These are phyloP conservation scores for Rhytidiadelphus loreus DNA, from an alignment of 225 moss, liverwort and hornwort genomes.

Conservation along the genomic window DNA sequence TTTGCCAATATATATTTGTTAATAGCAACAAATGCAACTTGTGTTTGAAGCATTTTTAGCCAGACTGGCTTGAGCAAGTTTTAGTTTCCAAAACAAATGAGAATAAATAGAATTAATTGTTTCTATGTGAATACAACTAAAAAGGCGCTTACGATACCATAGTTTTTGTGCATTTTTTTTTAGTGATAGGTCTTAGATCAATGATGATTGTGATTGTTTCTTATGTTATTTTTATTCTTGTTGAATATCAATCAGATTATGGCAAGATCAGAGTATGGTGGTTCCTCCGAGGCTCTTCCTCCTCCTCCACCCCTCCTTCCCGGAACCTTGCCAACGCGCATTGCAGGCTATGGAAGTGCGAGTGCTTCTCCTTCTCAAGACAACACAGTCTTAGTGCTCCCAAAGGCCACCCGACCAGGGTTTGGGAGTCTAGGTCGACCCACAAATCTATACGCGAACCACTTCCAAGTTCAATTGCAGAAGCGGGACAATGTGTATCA, in stretches of 20 bases:
- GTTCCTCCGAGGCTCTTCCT: neutral
- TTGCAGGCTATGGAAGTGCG: neutral
- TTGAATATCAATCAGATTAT: neutral
- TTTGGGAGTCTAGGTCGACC: neutral
- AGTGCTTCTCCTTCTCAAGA: neutral
- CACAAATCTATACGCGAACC: slow-evolving; percentile 21
- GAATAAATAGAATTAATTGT: too few species aligned
- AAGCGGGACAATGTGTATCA: slow-evolving; percentile 53
- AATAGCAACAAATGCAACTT: neutral
- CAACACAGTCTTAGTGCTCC: neutral
- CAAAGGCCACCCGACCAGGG: slow-evolving; percentile 1
- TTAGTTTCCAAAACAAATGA: too few species aligned
- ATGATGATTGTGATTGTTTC: neutral
- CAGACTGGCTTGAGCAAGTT: neutral
- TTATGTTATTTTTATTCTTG: neutral
- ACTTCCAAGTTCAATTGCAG: slow-evolving; percentile 35
- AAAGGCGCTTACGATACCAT: too few species aligned
- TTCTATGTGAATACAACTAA: neutral
- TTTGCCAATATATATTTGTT: neutral
- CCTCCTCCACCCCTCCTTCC: neutral
- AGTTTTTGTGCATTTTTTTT: neutral
- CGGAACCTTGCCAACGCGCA: neutral
- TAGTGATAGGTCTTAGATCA: neutral
- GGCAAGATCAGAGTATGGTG: neutral
- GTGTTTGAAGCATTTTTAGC: neutral